phyloP scores from a whole-genome alignment of 2,329 filamentous ascomycete genomes.

The Colletotrichum gloeosporioides region DNA sequence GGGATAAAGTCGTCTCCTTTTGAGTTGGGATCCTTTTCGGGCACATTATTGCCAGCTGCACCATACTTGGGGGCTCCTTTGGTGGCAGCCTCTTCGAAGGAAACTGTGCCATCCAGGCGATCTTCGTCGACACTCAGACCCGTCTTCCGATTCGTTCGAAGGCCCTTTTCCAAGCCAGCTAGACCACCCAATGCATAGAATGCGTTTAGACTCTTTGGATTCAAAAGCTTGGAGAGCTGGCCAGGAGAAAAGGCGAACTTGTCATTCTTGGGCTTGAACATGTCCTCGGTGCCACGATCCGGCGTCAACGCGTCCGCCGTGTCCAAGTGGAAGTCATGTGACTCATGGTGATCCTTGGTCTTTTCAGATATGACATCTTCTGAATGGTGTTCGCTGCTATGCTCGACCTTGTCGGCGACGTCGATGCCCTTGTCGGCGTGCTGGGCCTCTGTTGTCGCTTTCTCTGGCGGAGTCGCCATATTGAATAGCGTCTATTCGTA shows the following conservation, averaged over 20 bases:
- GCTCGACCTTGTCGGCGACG: not conserved
- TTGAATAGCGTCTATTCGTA: not conserved
- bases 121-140: slow-evolving; percentile 77
- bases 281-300: slow-evolving; percentile 73
- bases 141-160: slow-evolving; percentile 67
- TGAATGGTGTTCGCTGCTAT: not conserved
- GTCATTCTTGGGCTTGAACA: slow-evolving; percentile 72
- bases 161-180: slow-evolving; percentile 73
- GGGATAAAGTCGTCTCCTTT: slow-evolving; percentile 16
- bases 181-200: slow-evolving; percentile 80
- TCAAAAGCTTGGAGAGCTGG: slow-evolving; percentile 77
- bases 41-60: slow-evolving; percentile 34
- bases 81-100: slow-evolving; percentile 67
- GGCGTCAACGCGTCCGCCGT: slow-evolving; percentile 36
- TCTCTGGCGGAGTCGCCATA: slow-evolving; percentile 1
- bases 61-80: slow-evolving; percentile 41
- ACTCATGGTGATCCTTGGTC: not conserved
- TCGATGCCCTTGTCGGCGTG: slow-evolving; percentile 9
- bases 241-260: slow-evolving; percentile 77
- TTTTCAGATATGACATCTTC: not conserved
- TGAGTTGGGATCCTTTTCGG: slow-evolving; percentile 27
- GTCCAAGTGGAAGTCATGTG: slow-evolving; percentile 26
- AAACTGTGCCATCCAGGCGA: slow-evolving; percentile 64
- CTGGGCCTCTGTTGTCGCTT: not conserved
- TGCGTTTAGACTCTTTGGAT: slow-evolving; percentile 78